Conservation (phyloP, 768 basidiomycete genomes). For the Mycena indigotica region DNA sequence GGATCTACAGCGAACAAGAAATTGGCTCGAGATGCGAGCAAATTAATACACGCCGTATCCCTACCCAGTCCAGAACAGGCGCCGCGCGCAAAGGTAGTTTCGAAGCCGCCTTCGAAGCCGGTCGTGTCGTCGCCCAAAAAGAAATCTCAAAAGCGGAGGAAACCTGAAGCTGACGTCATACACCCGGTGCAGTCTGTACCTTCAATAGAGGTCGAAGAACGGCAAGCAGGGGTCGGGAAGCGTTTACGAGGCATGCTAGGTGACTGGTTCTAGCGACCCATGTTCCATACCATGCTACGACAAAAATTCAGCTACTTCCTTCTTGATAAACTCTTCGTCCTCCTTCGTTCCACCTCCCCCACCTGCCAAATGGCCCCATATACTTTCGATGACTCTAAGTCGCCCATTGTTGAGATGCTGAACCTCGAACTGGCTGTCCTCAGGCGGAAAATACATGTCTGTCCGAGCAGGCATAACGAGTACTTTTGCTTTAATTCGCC, state of each 20-base stretch:
- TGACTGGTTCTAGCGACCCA: neutral
- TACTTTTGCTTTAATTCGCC: constrained; percentile 13
- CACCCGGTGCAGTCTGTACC: too few relatives aligned
- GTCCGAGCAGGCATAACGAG: constrained; percentile 20
- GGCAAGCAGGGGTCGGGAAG: neutral
- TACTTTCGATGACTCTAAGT: constrained; percentile 19
- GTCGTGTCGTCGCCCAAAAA: too few relatives aligned
- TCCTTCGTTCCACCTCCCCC: constrained; percentile 18
- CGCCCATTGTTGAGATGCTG: constrained; percentile 15
- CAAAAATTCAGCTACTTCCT: constrained; percentile 3
- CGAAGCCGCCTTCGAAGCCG: too few relatives aligned
- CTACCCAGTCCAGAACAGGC: too few relatives aligned
- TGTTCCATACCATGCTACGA: neutral
- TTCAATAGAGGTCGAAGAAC: neutral
- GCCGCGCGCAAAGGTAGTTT: too few relatives aligned
- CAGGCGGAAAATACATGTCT: constrained; percentile 20
- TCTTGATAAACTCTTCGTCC: constrained; percentile 17
- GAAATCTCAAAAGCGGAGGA: neutral
- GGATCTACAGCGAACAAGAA: too few relatives aligned
- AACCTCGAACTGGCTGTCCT: constrained; percentile 19
- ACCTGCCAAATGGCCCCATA: constrained; percentile 22
- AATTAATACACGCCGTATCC: too few relatives aligned
- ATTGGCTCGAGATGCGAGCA: too few relatives aligned
- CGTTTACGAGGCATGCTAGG: neutral
- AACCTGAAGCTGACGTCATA: too few relatives aligned